Conservation (phyloP, 345 rosid species). For the Salix purpurea region DNA sequence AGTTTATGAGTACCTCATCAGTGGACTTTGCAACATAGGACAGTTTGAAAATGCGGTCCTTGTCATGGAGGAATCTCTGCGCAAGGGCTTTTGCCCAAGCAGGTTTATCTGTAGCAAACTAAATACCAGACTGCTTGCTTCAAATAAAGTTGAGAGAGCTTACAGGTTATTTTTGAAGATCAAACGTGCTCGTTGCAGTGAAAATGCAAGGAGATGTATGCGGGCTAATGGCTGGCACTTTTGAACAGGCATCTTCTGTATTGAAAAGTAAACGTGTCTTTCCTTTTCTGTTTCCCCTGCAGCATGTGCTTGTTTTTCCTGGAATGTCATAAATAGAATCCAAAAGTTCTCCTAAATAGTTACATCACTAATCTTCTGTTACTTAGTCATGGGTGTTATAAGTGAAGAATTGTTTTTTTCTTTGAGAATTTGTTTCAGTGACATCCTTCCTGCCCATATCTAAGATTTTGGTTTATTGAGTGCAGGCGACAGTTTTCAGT, state of each 20-base stretch:
- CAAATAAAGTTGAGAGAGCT: conserved; percentile 68
- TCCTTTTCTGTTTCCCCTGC: neutral
- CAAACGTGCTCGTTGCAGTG: conserved; percentile 59
- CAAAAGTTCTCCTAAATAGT: too few relatives aligned
- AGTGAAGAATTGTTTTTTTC: too few relatives aligned
- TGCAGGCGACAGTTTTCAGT: neutral
- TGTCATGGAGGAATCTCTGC: conserved; percentile 83
- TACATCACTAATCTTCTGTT: too few relatives aligned
- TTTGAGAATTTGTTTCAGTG: too few relatives aligned
- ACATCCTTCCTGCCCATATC: too few relatives aligned
- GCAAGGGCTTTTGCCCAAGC: conserved; percentile 78
- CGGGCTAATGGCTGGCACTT: conserved; percentile 91
- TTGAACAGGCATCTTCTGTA: conserved; percentile 25
- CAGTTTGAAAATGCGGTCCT: conserved; percentile 83
- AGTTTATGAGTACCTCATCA: conserved; percentile 69
- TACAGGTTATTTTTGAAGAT: conserved; percentile 69
- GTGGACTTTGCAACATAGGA: conserved; percentile 84
- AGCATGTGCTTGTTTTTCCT: neutral
- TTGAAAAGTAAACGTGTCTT: neutral
- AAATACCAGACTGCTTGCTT: conserved; percentile 62
- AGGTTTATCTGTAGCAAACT: conserved; percentile 69
- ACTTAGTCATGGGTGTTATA: too few relatives aligned
- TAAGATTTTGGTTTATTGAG: neutral
- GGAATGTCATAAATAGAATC: too few relatives aligned
- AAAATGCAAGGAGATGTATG: conserved; percentile 71